Percentiles rank a stretch among this genome's conserved stretches.
phyloP scores from a whole-genome alignment of 2,329 filamentous ascomycete species.

The Epichloe sp. region DNA sequence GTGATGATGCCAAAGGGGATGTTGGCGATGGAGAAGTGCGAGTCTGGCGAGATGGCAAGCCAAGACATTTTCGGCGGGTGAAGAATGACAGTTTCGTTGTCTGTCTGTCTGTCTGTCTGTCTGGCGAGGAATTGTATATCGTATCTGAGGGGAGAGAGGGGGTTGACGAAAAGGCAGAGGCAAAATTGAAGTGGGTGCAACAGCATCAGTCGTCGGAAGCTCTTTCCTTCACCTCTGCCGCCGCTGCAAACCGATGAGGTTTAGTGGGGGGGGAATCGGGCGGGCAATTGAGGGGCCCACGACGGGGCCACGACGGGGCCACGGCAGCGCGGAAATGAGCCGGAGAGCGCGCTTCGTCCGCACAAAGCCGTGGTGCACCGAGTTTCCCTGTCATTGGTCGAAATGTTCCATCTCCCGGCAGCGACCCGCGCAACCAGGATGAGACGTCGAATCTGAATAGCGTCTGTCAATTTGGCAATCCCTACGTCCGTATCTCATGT shows the following conservation, averaged over 20 bases:
- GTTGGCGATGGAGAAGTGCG: constrained; percentile 59
- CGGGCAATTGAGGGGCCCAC: neutral
- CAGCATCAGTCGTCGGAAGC: neutral
- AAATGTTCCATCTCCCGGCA: no score
- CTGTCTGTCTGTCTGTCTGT: no score
- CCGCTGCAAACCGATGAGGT: constrained; percentile 1
- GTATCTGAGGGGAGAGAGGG: no score
- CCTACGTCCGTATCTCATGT: no score
- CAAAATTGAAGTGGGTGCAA: neutral
- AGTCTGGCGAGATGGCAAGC: constrained; percentile 13
- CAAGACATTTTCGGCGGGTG: constrained; percentile 10
- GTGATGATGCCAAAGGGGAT: constrained; percentile 77
- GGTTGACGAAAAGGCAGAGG: no score
- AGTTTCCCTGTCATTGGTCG: no score
- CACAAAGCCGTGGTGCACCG: neutral
- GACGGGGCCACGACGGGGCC: no score
- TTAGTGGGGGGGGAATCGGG: neutral
- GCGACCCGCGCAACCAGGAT: no score
- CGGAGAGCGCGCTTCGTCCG: neutral
- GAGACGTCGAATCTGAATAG: no score
- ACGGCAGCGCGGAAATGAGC: neutral
- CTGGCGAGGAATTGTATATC: no score
- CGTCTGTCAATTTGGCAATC: no score
- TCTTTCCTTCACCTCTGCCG: neutral
- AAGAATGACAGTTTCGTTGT: no score